These are phyloP conservation scores for Monascus purpureus DNA, from an alignment of 495 filamentous ascomycete species.

Conservation along the genomic window DNA sequence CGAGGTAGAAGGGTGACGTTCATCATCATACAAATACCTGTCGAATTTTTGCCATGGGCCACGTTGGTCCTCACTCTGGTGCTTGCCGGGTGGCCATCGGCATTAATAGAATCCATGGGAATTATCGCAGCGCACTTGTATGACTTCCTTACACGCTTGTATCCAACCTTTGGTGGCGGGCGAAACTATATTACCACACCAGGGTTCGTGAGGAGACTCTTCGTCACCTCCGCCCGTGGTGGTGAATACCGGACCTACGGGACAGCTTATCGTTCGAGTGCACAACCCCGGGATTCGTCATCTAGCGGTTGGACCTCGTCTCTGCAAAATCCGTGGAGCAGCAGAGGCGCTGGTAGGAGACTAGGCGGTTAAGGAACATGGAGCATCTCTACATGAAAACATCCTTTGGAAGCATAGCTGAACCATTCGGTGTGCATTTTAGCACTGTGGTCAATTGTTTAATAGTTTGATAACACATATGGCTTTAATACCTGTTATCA, in stretches of 20 bases:
- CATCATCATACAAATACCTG: slow-evolving; percentile 63
- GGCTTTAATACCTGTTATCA: too few relatives aligned
- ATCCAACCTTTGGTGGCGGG: slow-evolving; percentile 71
- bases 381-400: background rate
- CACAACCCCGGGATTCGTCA: slow-evolving; percentile 13
- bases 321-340: slow-evolving; percentile 42
- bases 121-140: slow-evolving; percentile 72
- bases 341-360: slow-evolving; percentile 51
- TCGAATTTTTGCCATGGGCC: slow-evolving; percentile 59
- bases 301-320: slow-evolving; percentile 19
- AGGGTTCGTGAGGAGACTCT: slow-evolving; percentile 44
- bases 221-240: slow-evolving; percentile 27
- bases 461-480: background rate
- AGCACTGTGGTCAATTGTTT: too few relatives aligned
- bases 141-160: slow-evolving; percentile 72
- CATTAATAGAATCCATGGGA: slow-evolving; percentile 47
- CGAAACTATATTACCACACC: slow-evolving; percentile 59
- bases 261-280: slow-evolving; percentile 31
- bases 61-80: slow-evolving; percentile 60
- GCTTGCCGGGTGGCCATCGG: slow-evolving; percentile 27
- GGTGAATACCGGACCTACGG: slow-evolving; percentile 40
- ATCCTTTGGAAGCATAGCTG: too few relatives aligned
- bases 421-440: too few relatives aligned
- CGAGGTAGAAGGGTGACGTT: slow-evolving; percentile 54
- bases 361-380: slow-evolving; percentile 40